A percentile compares a stretch with the other conserved stretches of the same genome.
Conservation (phyloP, 768 basidiomycete genomes). For the Naematelia encephala region DNA sequence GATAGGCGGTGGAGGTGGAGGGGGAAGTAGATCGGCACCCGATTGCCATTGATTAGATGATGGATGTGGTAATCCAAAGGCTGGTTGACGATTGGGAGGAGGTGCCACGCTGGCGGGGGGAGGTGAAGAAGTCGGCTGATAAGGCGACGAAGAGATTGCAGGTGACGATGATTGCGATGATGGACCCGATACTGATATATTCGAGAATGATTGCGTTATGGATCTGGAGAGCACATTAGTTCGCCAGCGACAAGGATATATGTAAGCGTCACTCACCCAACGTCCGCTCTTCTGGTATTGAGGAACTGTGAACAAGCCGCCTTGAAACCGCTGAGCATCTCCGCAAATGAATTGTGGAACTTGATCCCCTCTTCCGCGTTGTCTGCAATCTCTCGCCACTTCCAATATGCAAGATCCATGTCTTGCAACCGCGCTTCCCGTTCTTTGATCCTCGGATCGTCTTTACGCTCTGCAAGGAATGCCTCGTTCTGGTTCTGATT, state of each 20-base stretch:
- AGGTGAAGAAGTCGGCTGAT: conserved; percentile 2
- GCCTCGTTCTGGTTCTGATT: conserved; percentile 65
- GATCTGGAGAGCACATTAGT: not conserved
- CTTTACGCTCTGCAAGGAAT: conserved; percentile 72
- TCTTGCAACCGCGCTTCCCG: conserved; percentile 77
- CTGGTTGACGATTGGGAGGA: not conserved
- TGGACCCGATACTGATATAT: not conserved
- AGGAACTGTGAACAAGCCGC: conserved; percentile 74
- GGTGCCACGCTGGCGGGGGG: conserved; percentile 5
- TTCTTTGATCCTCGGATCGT: conserved; percentile 71
- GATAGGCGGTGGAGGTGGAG: conserved; percentile 44
- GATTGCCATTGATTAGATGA: conserved; percentile 41
- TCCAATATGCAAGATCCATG: conserved; percentile 78
- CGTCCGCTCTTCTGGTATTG: conserved; percentile 66
- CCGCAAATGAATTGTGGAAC: conserved; percentile 87
- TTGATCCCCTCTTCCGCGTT: conserved; percentile 88
- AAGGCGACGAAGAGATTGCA: conserved; percentile 12
- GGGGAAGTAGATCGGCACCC: conserved; percentile 42
- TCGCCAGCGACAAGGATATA: no score
- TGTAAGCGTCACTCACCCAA: conserved; percentile 59
- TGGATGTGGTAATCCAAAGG: conserved; percentile 41
- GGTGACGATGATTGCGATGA: not conserved
- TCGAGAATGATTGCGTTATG: not conserved
- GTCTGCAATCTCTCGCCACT: conserved; percentile 75
- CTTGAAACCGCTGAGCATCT: conserved; percentile 69